Conservation (phyloP, 805 yeast genomes). For the Starmera amethionina region DNA sequence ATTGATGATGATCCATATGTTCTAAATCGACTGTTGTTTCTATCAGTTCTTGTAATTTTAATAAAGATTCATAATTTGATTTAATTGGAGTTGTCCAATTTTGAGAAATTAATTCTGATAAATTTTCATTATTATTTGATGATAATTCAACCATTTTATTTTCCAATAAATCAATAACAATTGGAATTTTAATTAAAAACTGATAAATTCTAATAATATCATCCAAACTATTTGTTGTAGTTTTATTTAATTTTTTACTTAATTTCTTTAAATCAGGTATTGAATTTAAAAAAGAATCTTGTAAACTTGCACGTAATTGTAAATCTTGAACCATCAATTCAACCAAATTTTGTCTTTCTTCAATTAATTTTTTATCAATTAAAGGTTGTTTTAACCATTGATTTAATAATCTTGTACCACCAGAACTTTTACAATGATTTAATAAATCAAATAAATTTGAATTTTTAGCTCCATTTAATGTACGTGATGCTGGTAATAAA, state of each 20-base stretch:
- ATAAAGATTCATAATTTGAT: slow-evolving; percentile 39
- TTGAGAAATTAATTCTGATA: slow-evolving; percentile 29
- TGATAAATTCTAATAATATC: slow-evolving; percentile 88
- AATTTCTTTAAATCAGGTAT: slow-evolving; percentile 81
- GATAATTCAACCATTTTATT: slow-evolving; percentile 28
- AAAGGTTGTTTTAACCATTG: slow-evolving; percentile 97
- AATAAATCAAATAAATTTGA: slow-evolving; percentile 72
- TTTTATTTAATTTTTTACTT: slow-evolving; percentile 49
- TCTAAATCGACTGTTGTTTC: slow-evolving; percentile 87
- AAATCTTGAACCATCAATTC: slow-evolving; percentile 62
- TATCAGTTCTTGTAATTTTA: slow-evolving; percentile 72
- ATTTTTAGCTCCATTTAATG: slow-evolving; percentile 29
- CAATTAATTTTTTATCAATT: slow-evolving; percentile 49
- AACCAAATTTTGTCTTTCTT: slow-evolving; percentile 67
- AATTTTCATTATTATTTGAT: slow-evolving; percentile 8
- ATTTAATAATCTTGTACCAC: slow-evolving; percentile 81
- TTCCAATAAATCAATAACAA: slow-evolving; percentile 43
- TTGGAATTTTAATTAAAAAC: slow-evolving; percentile 62
- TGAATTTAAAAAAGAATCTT: slow-evolving; percentile 53
- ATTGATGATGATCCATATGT: slow-evolving; percentile 74
- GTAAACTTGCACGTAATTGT: slow-evolving; percentile 52
- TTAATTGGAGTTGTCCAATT: slow-evolving; percentile 53
- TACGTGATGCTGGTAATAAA: slow-evolving; percentile 49
- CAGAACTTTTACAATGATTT: slow-evolving; percentile 79
- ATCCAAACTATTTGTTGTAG: slow-evolving; percentile 57